These are phyloP conservation scores for Pestalotiopsis sp. DNA, from an alignment of 2,329 filamentous ascomycete genomes.

Conservation along the genomic window DNA sequence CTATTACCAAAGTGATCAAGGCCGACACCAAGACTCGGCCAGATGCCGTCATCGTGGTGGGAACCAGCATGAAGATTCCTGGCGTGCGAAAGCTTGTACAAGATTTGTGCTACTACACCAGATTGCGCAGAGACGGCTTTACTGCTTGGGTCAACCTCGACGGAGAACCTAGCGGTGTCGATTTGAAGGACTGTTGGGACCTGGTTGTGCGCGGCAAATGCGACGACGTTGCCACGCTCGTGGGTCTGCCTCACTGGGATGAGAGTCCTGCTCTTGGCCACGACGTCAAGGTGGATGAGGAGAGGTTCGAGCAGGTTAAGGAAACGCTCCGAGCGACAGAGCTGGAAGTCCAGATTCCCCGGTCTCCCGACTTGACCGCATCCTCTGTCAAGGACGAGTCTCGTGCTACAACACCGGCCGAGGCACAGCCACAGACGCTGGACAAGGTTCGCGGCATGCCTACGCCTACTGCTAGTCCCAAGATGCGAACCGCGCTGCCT, in stretches of 20 bases:
- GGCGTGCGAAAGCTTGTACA: slow-evolving; percentile 87
- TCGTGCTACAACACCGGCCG: slow-evolving; percentile 24
- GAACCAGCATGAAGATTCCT: slow-evolving; percentile 93
- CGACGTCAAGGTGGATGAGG: slow-evolving; percentile 46
- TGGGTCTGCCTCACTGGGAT: slow-evolving; percentile 64
- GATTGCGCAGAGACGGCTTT: slow-evolving; percentile 79
- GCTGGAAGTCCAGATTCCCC: slow-evolving; percentile 46
- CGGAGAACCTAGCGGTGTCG: slow-evolving; percentile 76
- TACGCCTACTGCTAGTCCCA: slow-evolving; percentile 61
- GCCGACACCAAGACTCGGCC: slow-evolving; percentile 84
- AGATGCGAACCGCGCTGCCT: slow-evolving; percentile 42
- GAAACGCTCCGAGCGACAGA: slow-evolving; percentile 38
- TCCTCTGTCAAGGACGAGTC: slow-evolving; percentile 25
- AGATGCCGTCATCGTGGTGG: slow-evolving; percentile 91
- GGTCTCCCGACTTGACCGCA: slow-evolving; percentile 22
- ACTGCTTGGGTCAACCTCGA: slow-evolving; percentile 96
- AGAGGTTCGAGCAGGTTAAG: slow-evolving; percentile 43
- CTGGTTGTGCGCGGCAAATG: slow-evolving; percentile 84
- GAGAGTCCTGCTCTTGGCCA: slow-evolving; percentile 52
- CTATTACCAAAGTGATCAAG: slow-evolving; percentile 87
- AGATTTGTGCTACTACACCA: slow-evolving; percentile 87
- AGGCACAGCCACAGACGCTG: slow-evolving; percentile 41
- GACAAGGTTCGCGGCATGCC: slow-evolving; percentile 53
- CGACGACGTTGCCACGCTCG: slow-evolving; percentile 81
- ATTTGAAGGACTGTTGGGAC: slow-evolving; percentile 94